phyloP scores from a whole-genome alignment of 208 protist genomes.

The Acanthamoeba rhysodes region DNA sequence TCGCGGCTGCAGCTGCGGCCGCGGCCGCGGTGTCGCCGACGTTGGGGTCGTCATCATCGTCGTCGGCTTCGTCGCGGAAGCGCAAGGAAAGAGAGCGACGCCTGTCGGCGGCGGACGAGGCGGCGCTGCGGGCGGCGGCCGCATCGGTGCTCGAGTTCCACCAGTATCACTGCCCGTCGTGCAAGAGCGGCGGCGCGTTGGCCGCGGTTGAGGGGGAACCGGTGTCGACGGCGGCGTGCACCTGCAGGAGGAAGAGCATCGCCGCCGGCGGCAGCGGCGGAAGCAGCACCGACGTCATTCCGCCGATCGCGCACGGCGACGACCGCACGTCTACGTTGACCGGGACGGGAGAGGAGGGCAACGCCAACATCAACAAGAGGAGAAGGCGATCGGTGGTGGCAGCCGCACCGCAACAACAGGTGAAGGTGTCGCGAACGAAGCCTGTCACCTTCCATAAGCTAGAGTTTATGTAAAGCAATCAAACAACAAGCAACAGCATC shows the following conservation, averaged over 20 bases:
- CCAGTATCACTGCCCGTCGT: conserved; percentile 13
- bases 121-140: not conserved
- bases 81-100: not conserved
- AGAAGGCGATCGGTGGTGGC: not conserved
- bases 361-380: not conserved
- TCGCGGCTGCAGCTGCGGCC: not conserved
- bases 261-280: not conserved
- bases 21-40: not conserved
- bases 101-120: not conserved
- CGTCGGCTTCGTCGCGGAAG: not conserved
- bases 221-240: not conserved
- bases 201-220: too few species aligned
- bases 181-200: not conserved
- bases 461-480: not conserved
- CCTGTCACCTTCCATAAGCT: conserved; percentile 16
- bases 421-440: not conserved
- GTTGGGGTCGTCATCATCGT: not conserved
- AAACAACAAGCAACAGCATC: not conserved
- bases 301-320: not conserved
- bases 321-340: not conserved
- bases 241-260: not conserved
- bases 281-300: not conserved
- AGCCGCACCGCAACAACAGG: not conserved
- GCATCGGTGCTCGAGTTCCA: conserved; percentile 24
- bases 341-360: not conserved